Evolutionary conservation across 495 filamentous ascomycete species (phyloP).

Genomic region (Penicillium pulvis): DNA sequence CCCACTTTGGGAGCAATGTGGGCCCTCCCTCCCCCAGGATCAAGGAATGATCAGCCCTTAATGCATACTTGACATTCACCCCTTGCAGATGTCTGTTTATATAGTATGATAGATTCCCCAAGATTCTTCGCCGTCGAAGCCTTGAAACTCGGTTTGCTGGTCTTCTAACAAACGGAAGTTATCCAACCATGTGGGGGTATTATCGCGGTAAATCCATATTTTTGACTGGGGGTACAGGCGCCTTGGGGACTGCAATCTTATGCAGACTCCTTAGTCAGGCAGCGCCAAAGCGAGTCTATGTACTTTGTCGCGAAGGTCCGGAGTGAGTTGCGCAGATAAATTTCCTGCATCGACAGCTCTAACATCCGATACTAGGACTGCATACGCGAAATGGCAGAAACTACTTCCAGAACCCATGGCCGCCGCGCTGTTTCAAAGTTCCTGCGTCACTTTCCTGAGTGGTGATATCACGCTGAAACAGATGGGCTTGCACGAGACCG

Average conservation of each 20-base stretch:
- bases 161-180: not conserved
- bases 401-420: slow-evolving; percentile 4
- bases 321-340: not conserved
- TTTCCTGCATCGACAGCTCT: not conserved
- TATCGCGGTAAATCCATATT: slow-evolving; percentile 3
- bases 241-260: slow-evolving; percentile 1
- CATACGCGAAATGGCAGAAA: slow-evolving; percentile 6
- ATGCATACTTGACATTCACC: slow-evolving; percentile 4
- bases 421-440: not conserved
- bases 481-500: slow-evolving; percentile 3
- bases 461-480: slow-evolving; percentile 2
- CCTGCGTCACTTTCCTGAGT: slow-evolving; percentile 1
- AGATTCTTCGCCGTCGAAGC: not conserved
- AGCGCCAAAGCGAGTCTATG: not conserved
- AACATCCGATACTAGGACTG: not conserved
- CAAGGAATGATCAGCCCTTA: slow-evolving; percentile 3
- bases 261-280: slow-evolving; percentile 3
- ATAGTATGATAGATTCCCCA: slow-evolving; percentile 1
- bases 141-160: not conserved
- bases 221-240: slow-evolving; percentile 4
- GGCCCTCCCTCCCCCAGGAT: slow-evolving; percentile 1
- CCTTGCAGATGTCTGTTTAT: slow-evolving; percentile 4
- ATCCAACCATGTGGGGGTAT: slow-evolving; percentile 5
- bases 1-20: not conserved
- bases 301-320: slow-evolving; percentile 1